phyloP scores from a whole-genome alignment of 2,329 filamentous ascomycete genomes.

The Phyllosticta citriasiana region DNA sequence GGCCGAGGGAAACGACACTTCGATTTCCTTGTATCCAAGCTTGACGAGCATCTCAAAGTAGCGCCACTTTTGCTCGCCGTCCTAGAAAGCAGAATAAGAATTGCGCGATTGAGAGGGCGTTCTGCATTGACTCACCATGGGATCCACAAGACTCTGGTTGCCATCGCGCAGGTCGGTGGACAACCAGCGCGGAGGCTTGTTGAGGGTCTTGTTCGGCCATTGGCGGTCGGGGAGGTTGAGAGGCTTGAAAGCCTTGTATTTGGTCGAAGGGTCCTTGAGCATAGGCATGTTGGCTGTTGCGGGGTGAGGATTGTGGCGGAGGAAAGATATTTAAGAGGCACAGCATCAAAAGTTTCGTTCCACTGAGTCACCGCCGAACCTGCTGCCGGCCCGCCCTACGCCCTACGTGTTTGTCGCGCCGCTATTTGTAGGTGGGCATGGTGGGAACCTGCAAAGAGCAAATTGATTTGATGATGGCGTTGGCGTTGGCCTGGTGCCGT shows the following conservation, averaged over 20 bases:
- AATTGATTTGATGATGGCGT: no score
- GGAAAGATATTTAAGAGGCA: neutral
- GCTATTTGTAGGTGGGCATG: neutral
- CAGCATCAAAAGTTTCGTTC: neutral
- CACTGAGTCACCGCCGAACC: constrained; percentile 4
- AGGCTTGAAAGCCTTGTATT: constrained; percentile 63
- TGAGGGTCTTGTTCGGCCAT: constrained; percentile 76
- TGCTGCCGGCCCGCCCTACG: neutral
- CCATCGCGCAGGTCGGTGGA: constrained; percentile 83
- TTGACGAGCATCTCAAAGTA: constrained; percentile 93
- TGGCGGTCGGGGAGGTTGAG: constrained; percentile 58
- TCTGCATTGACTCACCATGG: constrained; percentile 56
- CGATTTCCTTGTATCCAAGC: constrained; percentile 95
- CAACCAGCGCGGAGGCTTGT: constrained; percentile 84
- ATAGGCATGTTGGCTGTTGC: constrained; percentile 26
- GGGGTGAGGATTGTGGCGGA: neutral
- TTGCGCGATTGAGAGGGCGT: neutral
- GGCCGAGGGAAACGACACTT: constrained; percentile 89
- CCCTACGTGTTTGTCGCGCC: neutral
- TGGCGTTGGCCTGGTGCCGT: no score
- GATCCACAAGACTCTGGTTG: constrained; percentile 86
- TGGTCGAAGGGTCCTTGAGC: constrained; percentile 67
- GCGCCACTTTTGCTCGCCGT: constrained; percentile 85
- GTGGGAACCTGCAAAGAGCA: no score
- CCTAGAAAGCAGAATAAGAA: constrained; percentile 40